phyloP scores from a whole-genome alignment of 495 filamentous ascomycete genomes.

The Penicillium egyptiacum region DNA sequence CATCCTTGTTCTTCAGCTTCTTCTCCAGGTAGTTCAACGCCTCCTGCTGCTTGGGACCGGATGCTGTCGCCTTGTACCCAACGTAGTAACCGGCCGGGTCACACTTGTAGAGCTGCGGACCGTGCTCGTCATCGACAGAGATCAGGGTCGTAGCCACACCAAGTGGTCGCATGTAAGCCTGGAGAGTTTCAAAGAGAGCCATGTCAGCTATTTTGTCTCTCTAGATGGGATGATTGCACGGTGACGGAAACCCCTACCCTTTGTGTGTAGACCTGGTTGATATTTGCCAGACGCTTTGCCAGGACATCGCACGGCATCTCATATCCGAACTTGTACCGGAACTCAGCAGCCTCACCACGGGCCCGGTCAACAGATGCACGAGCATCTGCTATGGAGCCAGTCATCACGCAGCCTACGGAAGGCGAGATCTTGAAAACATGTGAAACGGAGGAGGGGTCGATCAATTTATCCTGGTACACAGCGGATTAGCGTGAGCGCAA shows the following conservation, averaged over 20 bases:
- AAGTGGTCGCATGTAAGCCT: constrained; percentile 98
- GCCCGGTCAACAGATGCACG: constrained; percentile 88
- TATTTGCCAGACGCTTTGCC: constrained; percentile 95
- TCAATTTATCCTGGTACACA: constrained; percentile 82
- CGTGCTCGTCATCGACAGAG: constrained; percentile 87
- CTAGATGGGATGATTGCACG: neutral
- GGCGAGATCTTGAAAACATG: constrained; percentile 97
- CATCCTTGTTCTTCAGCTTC: constrained; percentile 99
- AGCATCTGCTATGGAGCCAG: constrained; percentile 96
- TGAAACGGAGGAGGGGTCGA: constrained; percentile 94
- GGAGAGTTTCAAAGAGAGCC: constrained; percentile 12
- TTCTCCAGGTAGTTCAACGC: constrained; percentile 97
- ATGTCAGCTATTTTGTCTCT: constrained; percentile 1
- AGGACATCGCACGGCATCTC: constrained; percentile 99
- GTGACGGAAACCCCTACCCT: constrained; percentile 57
- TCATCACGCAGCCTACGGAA: constrained; percentile 97
- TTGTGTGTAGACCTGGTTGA: constrained; percentile 99
- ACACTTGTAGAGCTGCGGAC: constrained; percentile 97
- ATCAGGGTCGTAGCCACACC: constrained; percentile 93
- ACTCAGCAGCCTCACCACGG: constrained; percentile 93
- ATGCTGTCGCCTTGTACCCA: constrained; percentile 96
- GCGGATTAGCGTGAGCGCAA: constrained; percentile 10
- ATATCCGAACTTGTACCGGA: constrained; percentile 97
- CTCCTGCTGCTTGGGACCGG: constrained; percentile 97
- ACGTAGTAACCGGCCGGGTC: constrained; percentile 97